phyloP scores from a whole-genome alignment of 1,284 basidiomycete genomes.

The Ustilago crameri region DNA sequence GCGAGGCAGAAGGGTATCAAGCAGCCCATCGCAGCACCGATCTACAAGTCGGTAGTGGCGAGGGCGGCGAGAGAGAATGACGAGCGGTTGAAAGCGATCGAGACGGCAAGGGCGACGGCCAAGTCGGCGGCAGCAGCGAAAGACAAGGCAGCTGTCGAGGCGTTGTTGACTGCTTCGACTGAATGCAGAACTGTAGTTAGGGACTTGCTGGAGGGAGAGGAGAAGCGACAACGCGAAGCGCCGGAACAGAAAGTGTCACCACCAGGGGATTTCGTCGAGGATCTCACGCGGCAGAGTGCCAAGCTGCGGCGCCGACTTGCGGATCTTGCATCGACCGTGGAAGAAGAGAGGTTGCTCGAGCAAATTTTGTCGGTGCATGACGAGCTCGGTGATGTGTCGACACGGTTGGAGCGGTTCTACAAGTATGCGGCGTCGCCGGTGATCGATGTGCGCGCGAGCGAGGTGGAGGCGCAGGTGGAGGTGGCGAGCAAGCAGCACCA shows the following conservation, averaged over 20 bases:
- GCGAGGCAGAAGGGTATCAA: conserved; percentile 53
- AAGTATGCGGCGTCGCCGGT: conserved; percentile 13
- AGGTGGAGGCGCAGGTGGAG: neutral
- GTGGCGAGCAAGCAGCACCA: no score
- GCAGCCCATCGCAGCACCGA: conserved; percentile 58
- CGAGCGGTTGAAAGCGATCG: conserved; percentile 44
- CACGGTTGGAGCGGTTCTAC: conserved; percentile 43
- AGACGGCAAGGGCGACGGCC: conserved; percentile 33
- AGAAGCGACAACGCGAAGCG: conserved; percentile 39
- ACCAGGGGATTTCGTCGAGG: conserved; percentile 49
- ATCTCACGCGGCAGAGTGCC: conserved; percentile 48
- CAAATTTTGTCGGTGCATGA: conserved; percentile 50
- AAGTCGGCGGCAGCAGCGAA: conserved; percentile 22
- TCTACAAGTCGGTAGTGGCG: conserved; percentile 61
- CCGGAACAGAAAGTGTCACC: conserved; percentile 27
- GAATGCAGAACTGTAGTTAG: conserved; percentile 46
- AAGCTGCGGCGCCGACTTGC: conserved; percentile 34
- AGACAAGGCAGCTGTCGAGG: conserved; percentile 19
- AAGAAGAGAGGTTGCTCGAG: conserved; percentile 33
- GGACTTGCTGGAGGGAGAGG: conserved; percentile 50
- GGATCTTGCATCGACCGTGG: conserved; percentile 22
- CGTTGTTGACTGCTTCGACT: conserved; percentile 28
- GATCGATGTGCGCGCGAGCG: conserved; percentile 8
- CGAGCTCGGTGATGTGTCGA: conserved; percentile 47
- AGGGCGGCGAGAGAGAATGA: conserved; percentile 56